Evolutionary conservation across 2,329 filamentous ascomycete species (phyloP).

Genomic region (Claviceps humidiphila): DNA sequence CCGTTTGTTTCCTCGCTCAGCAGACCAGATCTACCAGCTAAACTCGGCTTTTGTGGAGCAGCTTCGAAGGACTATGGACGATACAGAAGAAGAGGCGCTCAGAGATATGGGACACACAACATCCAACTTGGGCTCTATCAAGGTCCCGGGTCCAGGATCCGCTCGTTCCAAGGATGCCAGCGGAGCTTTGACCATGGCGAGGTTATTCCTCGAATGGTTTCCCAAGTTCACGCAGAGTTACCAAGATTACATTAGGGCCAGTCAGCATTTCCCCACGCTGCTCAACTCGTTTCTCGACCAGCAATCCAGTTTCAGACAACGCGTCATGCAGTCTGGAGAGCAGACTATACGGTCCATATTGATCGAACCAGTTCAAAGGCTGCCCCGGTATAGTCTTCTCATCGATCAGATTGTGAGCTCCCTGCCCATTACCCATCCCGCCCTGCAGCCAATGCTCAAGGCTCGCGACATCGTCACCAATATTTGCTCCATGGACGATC

Average conservation of each 20-base stretch:
- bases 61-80: slow-evolving; percentile 63
- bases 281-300: slow-evolving; percentile 68
- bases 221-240: slow-evolving; percentile 86
- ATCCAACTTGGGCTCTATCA: slow-evolving; percentile 27
- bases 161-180: slow-evolving; percentile 54
- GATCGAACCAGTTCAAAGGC: slow-evolving; percentile 89
- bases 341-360: slow-evolving; percentile 81
- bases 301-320: slow-evolving; percentile 68
- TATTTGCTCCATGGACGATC: slow-evolving; percentile 85
- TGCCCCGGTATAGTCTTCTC: slow-evolving; percentile 88
- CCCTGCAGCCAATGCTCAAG: slow-evolving; percentile 69
- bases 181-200: slow-evolving; percentile 66
- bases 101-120: slow-evolving; percentile 55
- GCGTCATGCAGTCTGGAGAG: slow-evolving; percentile 73
- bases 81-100: slow-evolving; percentile 68
- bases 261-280: slow-evolving; percentile 72
- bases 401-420: slow-evolving; percentile 91
- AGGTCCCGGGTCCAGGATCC: slow-evolving; percentile 23
- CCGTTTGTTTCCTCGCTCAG: slow-evolving; percentile 66
- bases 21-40: slow-evolving; percentile 67
- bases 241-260: slow-evolving; percentile 81
- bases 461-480: slow-evolving; percentile 89
- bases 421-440: slow-evolving; percentile 74
- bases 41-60: slow-evolving; percentile 72
- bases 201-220: slow-evolving; percentile 79